These are phyloP conservation scores for Jackrogersella minutella DNA, from an alignment of 495 filamentous ascomycete genomes.

Conservation along the genomic window DNA sequence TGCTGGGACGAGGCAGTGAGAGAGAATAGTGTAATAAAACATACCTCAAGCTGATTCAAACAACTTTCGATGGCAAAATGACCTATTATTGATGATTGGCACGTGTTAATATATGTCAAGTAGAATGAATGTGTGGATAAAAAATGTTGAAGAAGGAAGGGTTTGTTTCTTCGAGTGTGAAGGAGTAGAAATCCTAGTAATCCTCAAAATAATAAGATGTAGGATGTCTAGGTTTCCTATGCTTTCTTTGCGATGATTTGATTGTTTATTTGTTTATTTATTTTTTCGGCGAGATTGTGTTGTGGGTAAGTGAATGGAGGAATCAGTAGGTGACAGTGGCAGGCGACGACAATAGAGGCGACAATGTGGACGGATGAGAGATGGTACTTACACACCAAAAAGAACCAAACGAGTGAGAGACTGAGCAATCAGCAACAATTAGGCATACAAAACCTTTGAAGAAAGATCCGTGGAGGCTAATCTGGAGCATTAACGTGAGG, in stretches of 20 bases:
- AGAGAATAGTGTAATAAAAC: not conserved
- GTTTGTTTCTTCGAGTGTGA: not conserved
- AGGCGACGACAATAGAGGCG: not conserved
- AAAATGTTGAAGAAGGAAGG: not conserved
- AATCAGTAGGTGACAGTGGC: not conserved
- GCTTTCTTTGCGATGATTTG: no score
- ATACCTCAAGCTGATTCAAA: not conserved
- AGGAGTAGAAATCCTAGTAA: not conserved
- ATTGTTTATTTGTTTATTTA: not conserved
- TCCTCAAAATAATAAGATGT: not conserved
- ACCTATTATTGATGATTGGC: not conserved
- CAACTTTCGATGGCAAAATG: not conserved
- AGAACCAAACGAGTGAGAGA: constrained; percentile 20
- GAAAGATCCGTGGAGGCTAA: constrained; percentile 40
- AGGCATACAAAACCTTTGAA: constrained; percentile 43
- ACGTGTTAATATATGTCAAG: not conserved
- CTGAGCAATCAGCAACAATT: constrained; percentile 40
- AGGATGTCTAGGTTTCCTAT: no score
- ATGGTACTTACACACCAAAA: constrained; percentile 39
- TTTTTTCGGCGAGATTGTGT: not conserved
- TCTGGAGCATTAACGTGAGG: constrained; percentile 25
- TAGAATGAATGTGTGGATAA: not conserved
- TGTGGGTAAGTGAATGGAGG: not conserved
- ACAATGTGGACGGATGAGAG: not conserved
- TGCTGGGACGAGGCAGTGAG: not conserved